Conservation (phyloP, 768 basidiomycete genomes). For the Ramaria sp. region DNA sequence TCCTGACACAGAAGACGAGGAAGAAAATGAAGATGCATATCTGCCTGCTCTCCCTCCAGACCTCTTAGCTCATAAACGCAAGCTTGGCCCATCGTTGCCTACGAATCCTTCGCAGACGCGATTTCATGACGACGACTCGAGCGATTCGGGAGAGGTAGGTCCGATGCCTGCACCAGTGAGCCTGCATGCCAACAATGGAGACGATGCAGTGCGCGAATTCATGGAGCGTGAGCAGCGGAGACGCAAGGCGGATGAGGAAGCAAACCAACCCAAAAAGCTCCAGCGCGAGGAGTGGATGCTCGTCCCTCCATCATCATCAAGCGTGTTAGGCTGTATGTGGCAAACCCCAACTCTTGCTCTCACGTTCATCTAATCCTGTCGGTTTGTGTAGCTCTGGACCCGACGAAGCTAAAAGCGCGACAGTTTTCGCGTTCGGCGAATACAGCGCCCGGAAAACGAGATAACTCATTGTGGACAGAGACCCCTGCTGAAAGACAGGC, state of each 20-base stretch:
- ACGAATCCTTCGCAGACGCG: slow-evolving; percentile 25
- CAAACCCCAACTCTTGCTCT: background rate
- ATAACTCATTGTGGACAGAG: slow-evolving; percentile 88
- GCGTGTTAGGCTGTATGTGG: slow-evolving; percentile 63
- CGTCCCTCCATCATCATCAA: slow-evolving; percentile 76
- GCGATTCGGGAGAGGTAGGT: slow-evolving; percentile 60
- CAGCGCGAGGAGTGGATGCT: slow-evolving; percentile 98
- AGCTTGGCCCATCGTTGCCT: slow-evolving; percentile 46
- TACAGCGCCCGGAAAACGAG: slow-evolving; percentile 26
- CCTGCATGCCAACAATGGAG: slow-evolving; percentile 25
- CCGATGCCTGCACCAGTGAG: slow-evolving; percentile 61
- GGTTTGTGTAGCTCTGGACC: slow-evolving; percentile 58
- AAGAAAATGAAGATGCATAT: slow-evolving; percentile 59
- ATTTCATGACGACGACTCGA: slow-evolving; percentile 50
- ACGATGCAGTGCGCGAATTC: slow-evolving; percentile 71
- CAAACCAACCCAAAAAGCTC: slow-evolving; percentile 61
- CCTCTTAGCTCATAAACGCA: slow-evolving; percentile 29
- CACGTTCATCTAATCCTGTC: background rate
- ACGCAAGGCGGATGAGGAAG: slow-evolving; percentile 53
- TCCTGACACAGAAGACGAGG: slow-evolving; percentile 25
- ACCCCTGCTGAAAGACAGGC: slow-evolving; percentile 89
- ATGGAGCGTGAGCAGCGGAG: slow-evolving; percentile 75
- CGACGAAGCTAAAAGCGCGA: slow-evolving; percentile 68
- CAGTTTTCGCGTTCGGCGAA: slow-evolving; percentile 59
- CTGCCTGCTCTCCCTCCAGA: slow-evolving; percentile 69